Evolutionary conservation across 2,329 filamentous ascomycete species (phyloP).

Genomic region (Bipolaris oryzae): DNA sequence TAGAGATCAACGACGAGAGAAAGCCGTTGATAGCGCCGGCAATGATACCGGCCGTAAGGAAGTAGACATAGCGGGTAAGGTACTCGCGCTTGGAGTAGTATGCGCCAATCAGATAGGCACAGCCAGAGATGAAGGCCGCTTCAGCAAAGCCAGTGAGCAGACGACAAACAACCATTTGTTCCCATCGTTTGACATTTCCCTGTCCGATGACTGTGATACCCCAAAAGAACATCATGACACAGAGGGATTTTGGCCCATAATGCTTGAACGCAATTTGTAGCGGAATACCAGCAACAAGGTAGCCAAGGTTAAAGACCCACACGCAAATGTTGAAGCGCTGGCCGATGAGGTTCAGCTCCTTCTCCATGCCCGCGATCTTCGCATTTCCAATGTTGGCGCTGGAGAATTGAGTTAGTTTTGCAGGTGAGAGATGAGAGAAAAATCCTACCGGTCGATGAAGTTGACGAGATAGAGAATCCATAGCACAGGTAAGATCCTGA

Average conservation of each 20-base stretch:
- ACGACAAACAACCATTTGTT: constrained; percentile 37
- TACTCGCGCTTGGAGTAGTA: constrained; percentile 61
- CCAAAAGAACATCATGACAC: constrained; percentile 45
- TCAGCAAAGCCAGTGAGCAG: constrained; percentile 42
- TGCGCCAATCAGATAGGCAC: constrained; percentile 39
- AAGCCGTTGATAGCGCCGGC: constrained; percentile 64
- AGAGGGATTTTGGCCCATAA: constrained; percentile 40
- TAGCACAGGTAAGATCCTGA: constrained; percentile 38
- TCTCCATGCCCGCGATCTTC: constrained; percentile 45
- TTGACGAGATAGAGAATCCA: constrained; percentile 44
- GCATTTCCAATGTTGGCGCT: constrained; percentile 44
- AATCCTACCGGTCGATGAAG: constrained; percentile 39
- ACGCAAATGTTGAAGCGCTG: constrained; percentile 48
- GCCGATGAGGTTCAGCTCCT: constrained; percentile 42
- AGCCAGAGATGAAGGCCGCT: constrained; percentile 36
- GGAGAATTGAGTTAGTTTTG: not conserved
- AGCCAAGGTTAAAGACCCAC: constrained; percentile 49
- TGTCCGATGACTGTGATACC: constrained; percentile 43
- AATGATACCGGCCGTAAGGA: constrained; percentile 59
- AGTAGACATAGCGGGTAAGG: constrained; percentile 59
- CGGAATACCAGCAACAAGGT: constrained; percentile 45
- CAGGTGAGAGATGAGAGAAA: not conserved
- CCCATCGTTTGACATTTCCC: constrained; percentile 36
- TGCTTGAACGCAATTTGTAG: constrained; percentile 44
- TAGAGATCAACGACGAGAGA: constrained; percentile 52